A percentile compares a stretch with the other conserved stretches of the same genome.
These are phyloP conservation scores for Paramecium primaurelia DNA, from an alignment of 73 alveolate genomes.

Conservation along the genomic window DNA sequence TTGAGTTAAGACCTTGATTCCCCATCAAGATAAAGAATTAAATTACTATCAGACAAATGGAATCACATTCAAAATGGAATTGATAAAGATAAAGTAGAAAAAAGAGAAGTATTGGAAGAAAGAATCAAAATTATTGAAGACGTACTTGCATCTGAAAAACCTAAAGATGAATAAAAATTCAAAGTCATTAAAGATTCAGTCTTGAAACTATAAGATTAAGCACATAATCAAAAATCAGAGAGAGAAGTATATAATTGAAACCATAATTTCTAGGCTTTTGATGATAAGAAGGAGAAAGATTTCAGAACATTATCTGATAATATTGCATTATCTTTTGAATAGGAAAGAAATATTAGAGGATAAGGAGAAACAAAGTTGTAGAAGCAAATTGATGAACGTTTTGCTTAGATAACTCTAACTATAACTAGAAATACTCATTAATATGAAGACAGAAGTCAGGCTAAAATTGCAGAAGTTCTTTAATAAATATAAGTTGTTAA, in stretches of 20 bases:
- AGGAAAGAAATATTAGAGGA: slow-evolving; percentile 3
- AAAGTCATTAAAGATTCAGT: slow-evolving; percentile 33
- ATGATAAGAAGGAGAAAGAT: slow-evolving; percentile 39
- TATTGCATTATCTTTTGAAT: neutral
- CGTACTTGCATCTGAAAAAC: neutral
- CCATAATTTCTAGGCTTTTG: slow-evolving; percentile 18
- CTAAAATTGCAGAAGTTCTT: slow-evolving; percentile 18
- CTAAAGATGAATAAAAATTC: slow-evolving; percentile 36
- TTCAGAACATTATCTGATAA: slow-evolving; percentile 36
- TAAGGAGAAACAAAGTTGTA: neutral
- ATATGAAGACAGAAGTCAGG: slow-evolving; percentile 35
- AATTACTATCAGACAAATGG: slow-evolving; percentile 35
- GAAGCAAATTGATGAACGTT: slow-evolving; percentile 29
- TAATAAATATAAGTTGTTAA: slow-evolving; percentile 7
- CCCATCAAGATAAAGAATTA: slow-evolving; percentile 38
- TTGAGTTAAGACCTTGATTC: slow-evolving; percentile 36
- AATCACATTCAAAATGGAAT: slow-evolving; percentile 50
- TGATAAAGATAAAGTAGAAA: slow-evolving; percentile 35
- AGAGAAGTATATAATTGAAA: neutral
- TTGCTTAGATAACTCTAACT: slow-evolving; percentile 26
- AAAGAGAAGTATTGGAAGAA: slow-evolving; percentile 47
- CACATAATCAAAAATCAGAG: slow-evolving; percentile 40
- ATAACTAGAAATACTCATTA: slow-evolving; percentile 35
- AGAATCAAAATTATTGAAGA: slow-evolving; percentile 41
- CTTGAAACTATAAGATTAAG: slow-evolving; percentile 26